These are phyloP conservation scores for Moricandia arvensis DNA, from an alignment of 345 rosid genomes.

Conservation along the genomic window DNA sequence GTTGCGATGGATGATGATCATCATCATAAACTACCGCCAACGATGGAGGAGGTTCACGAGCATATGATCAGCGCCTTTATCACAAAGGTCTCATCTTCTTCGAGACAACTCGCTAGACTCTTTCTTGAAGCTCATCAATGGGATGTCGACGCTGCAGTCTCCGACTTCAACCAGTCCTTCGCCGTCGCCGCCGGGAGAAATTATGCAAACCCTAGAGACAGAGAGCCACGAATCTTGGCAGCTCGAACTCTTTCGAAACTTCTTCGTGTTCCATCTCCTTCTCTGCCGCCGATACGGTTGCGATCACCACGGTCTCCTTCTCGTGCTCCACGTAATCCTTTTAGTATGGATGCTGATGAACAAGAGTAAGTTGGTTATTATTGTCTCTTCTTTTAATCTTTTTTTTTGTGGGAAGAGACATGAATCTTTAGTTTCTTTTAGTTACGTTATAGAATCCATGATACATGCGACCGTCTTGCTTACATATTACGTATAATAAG, in stretches of 20 bases:
- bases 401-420: neutral
- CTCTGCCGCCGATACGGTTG: constrained; percentile 6
- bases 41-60: neutral
- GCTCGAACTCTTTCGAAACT: no score
- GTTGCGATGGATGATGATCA: constrained; percentile 8
- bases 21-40: neutral
- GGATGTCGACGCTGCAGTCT: constrained; percentile 72
- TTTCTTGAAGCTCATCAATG: constrained; percentile 75
- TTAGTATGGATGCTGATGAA: neutral
- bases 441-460: no score
- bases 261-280: constrained; percentile 18
- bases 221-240: neutral
- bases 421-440: neutral
- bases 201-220: constrained; percentile 14
- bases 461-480: no score
- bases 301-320: neutral
- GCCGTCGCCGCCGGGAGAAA: constrained; percentile 10
- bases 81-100: constrained; percentile 56
- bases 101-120: constrained; percentile 58
- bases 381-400: neutral
- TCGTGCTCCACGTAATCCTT: neutral
- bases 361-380: neutral
- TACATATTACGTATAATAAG: no score
- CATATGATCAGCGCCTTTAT: constrained; percentile 51
- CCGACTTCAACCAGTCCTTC: constrained; percentile 46